Evolutionary conservation across 345 rosid genomes (phyloP), one percentile per base, ranked within the genome.

Genomic region (Capsella bursapastoris): DNA sequence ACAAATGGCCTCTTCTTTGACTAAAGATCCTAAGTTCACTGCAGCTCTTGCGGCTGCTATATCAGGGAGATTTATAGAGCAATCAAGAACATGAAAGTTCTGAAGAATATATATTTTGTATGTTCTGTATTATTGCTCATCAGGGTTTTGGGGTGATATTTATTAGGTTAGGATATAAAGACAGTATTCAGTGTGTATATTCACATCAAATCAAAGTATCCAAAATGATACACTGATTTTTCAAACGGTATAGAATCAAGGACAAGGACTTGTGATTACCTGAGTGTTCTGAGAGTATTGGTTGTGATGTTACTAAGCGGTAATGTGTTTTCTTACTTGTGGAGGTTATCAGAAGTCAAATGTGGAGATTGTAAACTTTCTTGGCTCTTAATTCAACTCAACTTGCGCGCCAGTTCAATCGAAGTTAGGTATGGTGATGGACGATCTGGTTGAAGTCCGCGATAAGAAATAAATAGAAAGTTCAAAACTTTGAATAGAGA

Each of bases 1-100:
- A 44, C 85, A 88, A 79, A 88, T 92, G 92, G 91, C 90, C 5
- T 78, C 89, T 64, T 87, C 90, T 2, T 81, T 92, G 83, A 85
- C 92, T 0, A 86, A 69, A 58, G 92, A 92, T 65, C 92, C 92
- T 3, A 90, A 79, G 48, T 92, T 92, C 53, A 85, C 90, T 2
- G 82, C 88, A 41, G 91, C 95, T 12, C 83, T 92, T 3, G 93
- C 86, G 13, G 87, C 88, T 15, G 96, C 90, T 13, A 78, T 90
- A 51, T 87, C 95, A 0, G 89, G 95, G 68, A 84, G 81, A 78
- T 81, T 79, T 52, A 40, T 74, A 45, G 85, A 79, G 27, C 80
- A 81, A 16, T 57, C 76, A 27, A 43, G 64, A 56, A 76, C 61
- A 15, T 74, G 67, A 74, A 56, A 32, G 9, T 53, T 72, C 41